Base-by-base conservation (phyloP, 2,329 filamentous ascomycete species). In the Trichoderma afroharzianum region DNA sequence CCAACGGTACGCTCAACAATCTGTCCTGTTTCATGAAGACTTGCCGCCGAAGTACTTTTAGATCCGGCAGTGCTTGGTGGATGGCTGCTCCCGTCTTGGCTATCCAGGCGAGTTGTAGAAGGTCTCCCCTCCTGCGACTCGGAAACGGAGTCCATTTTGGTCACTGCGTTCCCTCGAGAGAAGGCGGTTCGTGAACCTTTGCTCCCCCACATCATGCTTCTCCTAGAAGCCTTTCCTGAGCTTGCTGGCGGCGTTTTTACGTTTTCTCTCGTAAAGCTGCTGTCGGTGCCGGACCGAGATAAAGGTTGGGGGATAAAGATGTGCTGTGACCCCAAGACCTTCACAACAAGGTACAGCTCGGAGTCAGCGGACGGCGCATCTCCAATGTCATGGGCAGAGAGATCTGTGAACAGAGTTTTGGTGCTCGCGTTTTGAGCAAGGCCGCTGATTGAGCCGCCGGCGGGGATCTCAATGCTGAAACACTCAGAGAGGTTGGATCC, bases 381-480 rank as follows among this genome's bases (percentile, higher is more conserved):
- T 28, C 89, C 89, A 72, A 91, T 86, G 76, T 98, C 95, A 63
- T 90, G 88, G 1, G 93, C 88, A 50, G 91, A 93, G 21, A 99
- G 84, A 77, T 98, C 94, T 3, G 93, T 91, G 76, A 98, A 98
- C 2, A 99, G 85, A 0, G 94, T 97, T 78, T 92, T 93, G 78
- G 95, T 88, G 77, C 91, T 91, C 26, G 88, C 87, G 74, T 89
- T 88, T 67, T 90, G 88, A 11, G 88, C 83, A 63, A 93, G 82
- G 72, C 88, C 88, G 14, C 90, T 87, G 73, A 95, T 89, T 24
- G 89, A 88, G 70, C 94, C 93, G 33, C 91, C 91, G 0, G 93
- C 85, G 0, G 93, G 91, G 15, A 97, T 87, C 68, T 95, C 91
- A 67, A 97, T 88, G 18, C 89, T 88, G 81, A 93, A 98, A 63